phyloP scores from a whole-genome alignment of 169 alveolate genomes.

The Plasmodium ovale region DNA sequence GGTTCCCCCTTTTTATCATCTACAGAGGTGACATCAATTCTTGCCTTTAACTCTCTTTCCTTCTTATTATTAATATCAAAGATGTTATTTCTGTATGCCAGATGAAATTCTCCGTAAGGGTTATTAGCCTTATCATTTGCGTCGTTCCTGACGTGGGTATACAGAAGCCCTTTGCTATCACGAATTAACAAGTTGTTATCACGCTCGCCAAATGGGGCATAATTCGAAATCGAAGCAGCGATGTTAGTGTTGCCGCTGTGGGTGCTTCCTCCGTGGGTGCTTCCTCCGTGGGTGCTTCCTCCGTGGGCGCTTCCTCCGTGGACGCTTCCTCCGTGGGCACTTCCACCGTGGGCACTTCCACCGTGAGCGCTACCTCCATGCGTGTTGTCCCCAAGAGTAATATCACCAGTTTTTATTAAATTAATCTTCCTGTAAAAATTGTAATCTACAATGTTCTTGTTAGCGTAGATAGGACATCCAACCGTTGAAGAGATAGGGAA shows the following conservation, averaged over 20 bases:
- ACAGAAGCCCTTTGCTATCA: conserved; percentile 2
- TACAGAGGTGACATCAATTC: no score
- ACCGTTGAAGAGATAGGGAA: conserved; percentile 70
- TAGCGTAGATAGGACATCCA: conserved; percentile 28
- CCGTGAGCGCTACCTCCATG: no score
- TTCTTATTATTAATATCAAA: not conserved
- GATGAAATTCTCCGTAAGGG: not conserved
- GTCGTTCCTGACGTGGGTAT: not conserved
- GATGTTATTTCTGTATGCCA: not conserved
- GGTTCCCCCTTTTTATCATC: no score
- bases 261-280: not conserved
- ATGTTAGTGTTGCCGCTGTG: not conserved
- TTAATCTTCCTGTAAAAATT: conserved; percentile 24
- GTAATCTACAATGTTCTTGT: conserved; percentile 34
- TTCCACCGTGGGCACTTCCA: not conserved
- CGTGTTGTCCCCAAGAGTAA: not conserved
- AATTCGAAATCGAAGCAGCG: no score
- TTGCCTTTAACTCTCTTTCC: not conserved
- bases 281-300: not conserved
- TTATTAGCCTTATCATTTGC: not conserved
- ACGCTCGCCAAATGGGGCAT: not conserved
- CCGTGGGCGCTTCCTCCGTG: not conserved
- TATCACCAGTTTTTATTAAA: conserved; percentile 23
- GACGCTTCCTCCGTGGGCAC: not conserved
- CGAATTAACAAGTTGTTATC: not conserved